Conservation (phyloP, 352 stramenopile genomes). For the Pythium aristosporum region DNA sequence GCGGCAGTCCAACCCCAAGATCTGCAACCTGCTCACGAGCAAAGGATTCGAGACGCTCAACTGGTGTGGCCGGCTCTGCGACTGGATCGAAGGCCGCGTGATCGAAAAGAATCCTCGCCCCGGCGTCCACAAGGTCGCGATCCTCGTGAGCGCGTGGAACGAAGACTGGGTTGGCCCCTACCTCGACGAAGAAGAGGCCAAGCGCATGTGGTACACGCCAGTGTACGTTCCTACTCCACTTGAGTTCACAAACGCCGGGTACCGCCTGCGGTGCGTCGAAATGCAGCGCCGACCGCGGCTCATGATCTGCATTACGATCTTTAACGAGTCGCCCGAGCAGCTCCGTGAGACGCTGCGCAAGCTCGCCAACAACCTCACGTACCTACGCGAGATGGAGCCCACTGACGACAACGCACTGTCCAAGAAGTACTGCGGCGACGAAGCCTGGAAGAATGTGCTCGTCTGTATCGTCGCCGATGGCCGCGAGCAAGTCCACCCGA, state of each 20-base stretch:
- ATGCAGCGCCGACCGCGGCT: slow-evolving; percentile 63
- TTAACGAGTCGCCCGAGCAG: slow-evolving; percentile 73
- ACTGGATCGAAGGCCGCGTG: slow-evolving; percentile 84
- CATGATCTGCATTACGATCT: slow-evolving; percentile 88
- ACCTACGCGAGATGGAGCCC: slow-evolving; percentile 50
- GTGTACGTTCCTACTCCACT: slow-evolving; percentile 60
- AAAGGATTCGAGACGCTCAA: slow-evolving; percentile 88
- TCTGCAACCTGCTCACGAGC: slow-evolving; percentile 81
- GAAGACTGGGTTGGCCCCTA: slow-evolving; percentile 73
- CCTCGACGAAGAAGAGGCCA: slow-evolving; percentile 73
- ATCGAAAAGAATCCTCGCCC: slow-evolving; percentile 72
- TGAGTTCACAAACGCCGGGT: slow-evolving; percentile 77
- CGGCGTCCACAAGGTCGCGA: slow-evolving; percentile 79
- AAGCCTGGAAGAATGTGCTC: slow-evolving; percentile 82
- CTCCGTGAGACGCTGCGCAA: slow-evolving; percentile 77
- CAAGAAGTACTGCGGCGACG: slow-evolving; percentile 50
- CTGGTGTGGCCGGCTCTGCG: slow-evolving; percentile 76
- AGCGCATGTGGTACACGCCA: slow-evolving; percentile 80
- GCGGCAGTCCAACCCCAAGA: slow-evolving; percentile 75
- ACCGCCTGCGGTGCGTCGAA: slow-evolving; percentile 78
- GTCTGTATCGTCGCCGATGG: slow-evolving; percentile 82
- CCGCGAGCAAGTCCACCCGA: slow-evolving; percentile 66
- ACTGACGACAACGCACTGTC: slow-evolving; percentile 39
- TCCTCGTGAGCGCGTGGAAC: slow-evolving; percentile 64
- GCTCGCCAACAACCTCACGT: slow-evolving; percentile 80